Evolutionary conservation across 2,329 filamentous ascomycete genomes (phyloP).

Genomic region (Byssothecium circinans): DNA sequence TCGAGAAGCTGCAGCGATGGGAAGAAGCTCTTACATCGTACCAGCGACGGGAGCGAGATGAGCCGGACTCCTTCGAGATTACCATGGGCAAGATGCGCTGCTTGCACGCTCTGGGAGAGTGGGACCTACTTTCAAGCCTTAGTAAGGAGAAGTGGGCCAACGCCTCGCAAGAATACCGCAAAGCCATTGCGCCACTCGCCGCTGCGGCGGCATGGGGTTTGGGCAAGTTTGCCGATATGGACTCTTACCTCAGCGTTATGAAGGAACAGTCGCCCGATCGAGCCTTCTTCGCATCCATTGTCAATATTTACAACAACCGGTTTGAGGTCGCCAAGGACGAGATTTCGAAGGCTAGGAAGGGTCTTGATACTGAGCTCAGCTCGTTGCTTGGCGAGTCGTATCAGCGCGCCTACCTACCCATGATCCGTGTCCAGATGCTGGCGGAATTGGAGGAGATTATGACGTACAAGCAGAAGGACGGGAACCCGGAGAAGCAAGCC

Average conservation of each 20-base stretch:
- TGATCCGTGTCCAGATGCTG: constrained; percentile 98
- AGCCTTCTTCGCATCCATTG: constrained; percentile 95
- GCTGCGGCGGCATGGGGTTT: constrained; percentile 96
- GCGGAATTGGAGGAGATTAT: constrained; percentile 98
- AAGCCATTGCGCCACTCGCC: constrained; percentile 87
- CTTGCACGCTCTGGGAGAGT: constrained; percentile 93
- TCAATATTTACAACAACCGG: constrained; percentile 92
- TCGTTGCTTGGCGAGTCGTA: constrained; percentile 98
- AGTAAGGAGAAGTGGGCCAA: constrained; percentile 94
- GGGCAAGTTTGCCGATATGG: constrained; percentile 97
- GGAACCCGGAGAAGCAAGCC: constrained; percentile 80
- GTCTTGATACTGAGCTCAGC: constrained; percentile 91
- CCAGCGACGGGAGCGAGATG: constrained; percentile 77
- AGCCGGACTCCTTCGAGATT: constrained; percentile 78
- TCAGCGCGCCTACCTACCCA: constrained; percentile 95
- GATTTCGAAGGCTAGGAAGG: constrained; percentile 89
- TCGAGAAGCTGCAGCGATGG: constrained; percentile 97
- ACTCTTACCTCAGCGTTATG: constrained; percentile 93
- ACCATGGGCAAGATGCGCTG: constrained; percentile 99
- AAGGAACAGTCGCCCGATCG: constrained; percentile 90
- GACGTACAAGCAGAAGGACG: constrained; percentile 85
- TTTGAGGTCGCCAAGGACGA: constrained; percentile 88
- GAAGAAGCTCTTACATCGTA: constrained; percentile 94
- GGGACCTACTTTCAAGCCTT: constrained; percentile 87
- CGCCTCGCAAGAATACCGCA: constrained; percentile 82